Percentiles rank a stretch among this genome's conserved stretches.
phyloP scores from a whole-genome alignment of 2,329 filamentous ascomycete genomes.

The Xylaria polymorpha region DNA sequence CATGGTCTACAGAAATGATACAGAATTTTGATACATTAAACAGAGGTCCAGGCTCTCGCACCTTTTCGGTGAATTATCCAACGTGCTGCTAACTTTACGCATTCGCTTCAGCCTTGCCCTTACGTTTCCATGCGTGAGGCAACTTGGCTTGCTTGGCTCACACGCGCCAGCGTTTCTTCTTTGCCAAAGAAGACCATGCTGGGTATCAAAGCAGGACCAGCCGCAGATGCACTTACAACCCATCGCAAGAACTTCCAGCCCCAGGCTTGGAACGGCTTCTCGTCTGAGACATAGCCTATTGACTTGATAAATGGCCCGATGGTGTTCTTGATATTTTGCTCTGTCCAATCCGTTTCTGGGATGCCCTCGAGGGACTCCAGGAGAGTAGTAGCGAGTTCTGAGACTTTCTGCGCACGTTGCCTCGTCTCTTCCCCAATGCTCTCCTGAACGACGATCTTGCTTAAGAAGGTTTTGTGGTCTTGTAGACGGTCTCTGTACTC shows the following conservation, averaged over 20 bases:
- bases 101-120: slow-evolving; percentile 3
- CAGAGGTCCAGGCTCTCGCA: not conserved
- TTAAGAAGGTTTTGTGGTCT: slow-evolving; percentile 7
- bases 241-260: slow-evolving; percentile 49
- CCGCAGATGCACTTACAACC: slow-evolving; percentile 42
- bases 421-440: slow-evolving; percentile 13
- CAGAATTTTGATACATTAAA: slow-evolving; percentile 28
- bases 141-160: slow-evolving; percentile 39
- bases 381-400: slow-evolving; percentile 37
- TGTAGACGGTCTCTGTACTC: slow-evolving; percentile 32
- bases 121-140: slow-evolving; percentile 30
- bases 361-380: slow-evolving; percentile 37
- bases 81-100: not conserved
- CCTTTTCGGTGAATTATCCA: not conserved
- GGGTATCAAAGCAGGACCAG: slow-evolving; percentile 43
- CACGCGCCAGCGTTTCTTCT: slow-evolving; percentile 44
- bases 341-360: slow-evolving; percentile 39
- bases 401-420: slow-evolving; percentile 24
- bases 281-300: slow-evolving; percentile 31
- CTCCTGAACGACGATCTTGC: slow-evolving; percentile 26
- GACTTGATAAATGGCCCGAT: slow-evolving; percentile 42
- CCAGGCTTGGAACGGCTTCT: slow-evolving; percentile 35
- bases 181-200: slow-evolving; percentile 46
- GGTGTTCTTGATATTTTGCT: slow-evolving; percentile 33
- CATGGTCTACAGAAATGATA: slow-evolving; percentile 37